phyloP scores from a whole-genome alignment of 768 basidiomycete genomes.

The Suillus lakei region DNA sequence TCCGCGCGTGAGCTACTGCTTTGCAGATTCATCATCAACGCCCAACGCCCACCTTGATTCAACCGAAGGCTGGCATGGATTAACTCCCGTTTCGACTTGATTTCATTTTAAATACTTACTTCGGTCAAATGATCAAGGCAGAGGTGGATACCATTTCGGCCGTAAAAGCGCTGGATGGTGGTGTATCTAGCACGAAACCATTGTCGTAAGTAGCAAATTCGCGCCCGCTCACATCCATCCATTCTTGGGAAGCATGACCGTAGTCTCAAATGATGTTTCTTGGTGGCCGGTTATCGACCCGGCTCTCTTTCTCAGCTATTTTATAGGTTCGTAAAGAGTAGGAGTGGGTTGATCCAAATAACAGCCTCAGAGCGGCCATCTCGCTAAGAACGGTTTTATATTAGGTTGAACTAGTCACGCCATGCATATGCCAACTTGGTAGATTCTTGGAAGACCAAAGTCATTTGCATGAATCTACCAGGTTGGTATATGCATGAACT shows the following conservation, averaged over 20 bases:
- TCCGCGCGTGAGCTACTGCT: neutral
- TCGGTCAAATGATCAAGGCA: neutral
- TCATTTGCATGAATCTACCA: no score
- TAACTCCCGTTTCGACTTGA: neutral
- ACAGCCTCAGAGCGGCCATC: no score
- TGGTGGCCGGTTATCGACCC: neutral
- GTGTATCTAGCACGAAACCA: neutral
- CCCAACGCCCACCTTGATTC: neutral
- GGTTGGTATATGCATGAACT: no score
- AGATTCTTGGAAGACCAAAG: no score
- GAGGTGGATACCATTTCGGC: neutral
- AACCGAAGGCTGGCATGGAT: neutral
- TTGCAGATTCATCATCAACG: neutral
- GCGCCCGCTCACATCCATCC: neutral
- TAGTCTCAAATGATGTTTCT: neutral
- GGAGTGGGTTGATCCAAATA: no score
- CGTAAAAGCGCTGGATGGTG: neutral
- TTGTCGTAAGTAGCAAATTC: neutral
- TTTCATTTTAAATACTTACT: neutral
- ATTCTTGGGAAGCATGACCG: no score
- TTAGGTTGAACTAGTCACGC: no score
- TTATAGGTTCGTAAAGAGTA: neutral
- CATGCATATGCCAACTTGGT: no score
- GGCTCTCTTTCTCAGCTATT: neutral
- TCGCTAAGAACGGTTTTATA: no score